Evolutionary conservation across 2,329 filamentous ascomycete genomes (phyloP).

Genomic region (Cyphellophora attinorum): DNA sequence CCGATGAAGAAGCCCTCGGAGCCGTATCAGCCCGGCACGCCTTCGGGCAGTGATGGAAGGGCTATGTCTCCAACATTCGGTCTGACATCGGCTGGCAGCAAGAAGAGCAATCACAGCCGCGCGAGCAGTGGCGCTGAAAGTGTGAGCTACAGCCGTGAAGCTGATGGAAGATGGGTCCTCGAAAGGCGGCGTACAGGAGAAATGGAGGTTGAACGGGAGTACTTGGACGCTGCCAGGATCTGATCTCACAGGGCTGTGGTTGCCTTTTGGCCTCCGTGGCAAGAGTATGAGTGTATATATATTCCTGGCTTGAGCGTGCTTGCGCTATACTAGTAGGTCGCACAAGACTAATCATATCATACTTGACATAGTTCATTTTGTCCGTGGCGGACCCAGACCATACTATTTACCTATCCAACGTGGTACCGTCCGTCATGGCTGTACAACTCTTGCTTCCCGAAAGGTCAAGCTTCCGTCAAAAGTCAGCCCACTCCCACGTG

Average conservation of each 20-base stretch:
- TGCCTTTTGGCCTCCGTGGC: neutral
- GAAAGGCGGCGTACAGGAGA: constrained; percentile 25
- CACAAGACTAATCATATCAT: too few species aligned
- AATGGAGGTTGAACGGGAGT: constrained; percentile 23
- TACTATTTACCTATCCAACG: too few species aligned
- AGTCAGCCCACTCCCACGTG: too few species aligned
- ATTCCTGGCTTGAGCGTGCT: too few species aligned
- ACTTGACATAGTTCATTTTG: too few species aligned
- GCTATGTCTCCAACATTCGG: constrained; percentile 6
- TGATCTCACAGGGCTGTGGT: constrained; percentile 8
- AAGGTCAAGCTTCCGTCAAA: too few species aligned
- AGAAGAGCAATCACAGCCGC: constrained; percentile 22
- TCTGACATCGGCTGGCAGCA: constrained; percentile 5
- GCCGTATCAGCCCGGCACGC: constrained; percentile 10
- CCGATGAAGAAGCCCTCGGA: constrained; percentile 13
- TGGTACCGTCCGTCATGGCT: too few species aligned
- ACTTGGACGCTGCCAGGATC: constrained; percentile 20
- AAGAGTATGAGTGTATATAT: too few species aligned
- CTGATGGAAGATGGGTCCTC: constrained; percentile 26
- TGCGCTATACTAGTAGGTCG: too few species aligned
- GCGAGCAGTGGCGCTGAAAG: constrained; percentile 26
- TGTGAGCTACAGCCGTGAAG: constrained; percentile 25
- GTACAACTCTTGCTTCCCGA: too few species aligned
- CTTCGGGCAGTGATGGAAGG: too few species aligned
- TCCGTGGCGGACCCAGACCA: too few species aligned